Conservation (phyloP, 192 early-diverging fungal genomes). For the Gonapodya prolifera region DNA sequence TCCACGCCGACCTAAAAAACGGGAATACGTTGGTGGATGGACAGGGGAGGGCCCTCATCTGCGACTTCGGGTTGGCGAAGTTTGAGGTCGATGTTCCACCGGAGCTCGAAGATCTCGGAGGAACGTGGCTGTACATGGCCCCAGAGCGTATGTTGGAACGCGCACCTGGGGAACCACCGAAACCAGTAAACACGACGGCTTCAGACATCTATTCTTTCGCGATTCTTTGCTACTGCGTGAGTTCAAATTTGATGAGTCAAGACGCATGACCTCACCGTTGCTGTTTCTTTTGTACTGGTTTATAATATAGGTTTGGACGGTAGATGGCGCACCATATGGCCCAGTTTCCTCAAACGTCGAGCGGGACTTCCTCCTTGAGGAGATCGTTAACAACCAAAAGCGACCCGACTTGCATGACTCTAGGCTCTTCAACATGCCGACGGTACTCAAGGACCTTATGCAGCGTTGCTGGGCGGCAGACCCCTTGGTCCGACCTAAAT, state of each 20-base stretch:
- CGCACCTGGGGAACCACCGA: neutral
- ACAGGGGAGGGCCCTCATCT: neutral
- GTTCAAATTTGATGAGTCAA: neutral
- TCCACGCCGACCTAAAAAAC: neutral
- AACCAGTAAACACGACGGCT: neutral
- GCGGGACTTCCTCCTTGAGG: neutral
- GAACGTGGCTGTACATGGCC: neutral
- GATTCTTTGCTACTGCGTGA: neutral
- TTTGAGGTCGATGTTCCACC: too few species aligned
- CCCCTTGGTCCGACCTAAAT: neutral
- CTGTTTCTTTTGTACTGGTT: neutral
- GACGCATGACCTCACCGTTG: neutral
- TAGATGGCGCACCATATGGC: neutral
- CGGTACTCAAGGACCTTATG: neutral
- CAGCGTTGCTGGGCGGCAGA: neutral
- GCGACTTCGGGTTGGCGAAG: constrained; percentile 1
- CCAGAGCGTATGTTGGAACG: neutral
- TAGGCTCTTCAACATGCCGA: neutral
- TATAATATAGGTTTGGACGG: neutral
- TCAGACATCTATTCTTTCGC: neutral
- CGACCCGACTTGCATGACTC: neutral
- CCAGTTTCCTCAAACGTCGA: neutral
- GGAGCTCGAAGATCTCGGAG: too few species aligned
- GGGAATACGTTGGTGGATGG: neutral
- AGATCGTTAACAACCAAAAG: neutral